Conservation (phyloP, 208 protist genomes). For the Trypanosoma lewisi region DNA sequence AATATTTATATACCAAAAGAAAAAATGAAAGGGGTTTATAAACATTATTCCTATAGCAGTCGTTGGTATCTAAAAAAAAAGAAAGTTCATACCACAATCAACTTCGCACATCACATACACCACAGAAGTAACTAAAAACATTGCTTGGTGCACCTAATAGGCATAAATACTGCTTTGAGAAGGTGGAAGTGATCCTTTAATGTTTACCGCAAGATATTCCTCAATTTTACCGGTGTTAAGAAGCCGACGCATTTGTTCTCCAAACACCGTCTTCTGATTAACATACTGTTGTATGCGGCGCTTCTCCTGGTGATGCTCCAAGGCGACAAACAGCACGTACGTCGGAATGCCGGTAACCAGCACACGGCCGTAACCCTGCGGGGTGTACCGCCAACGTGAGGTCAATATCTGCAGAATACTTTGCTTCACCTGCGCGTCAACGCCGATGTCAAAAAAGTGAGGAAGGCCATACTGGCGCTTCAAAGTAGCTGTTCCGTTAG, state of each 20-base stretch:
- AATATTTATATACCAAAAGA: too few species aligned
- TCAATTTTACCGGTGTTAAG: conserved; percentile 78
- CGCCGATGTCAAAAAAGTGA: conserved; percentile 85
- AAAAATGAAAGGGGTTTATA: too few species aligned
- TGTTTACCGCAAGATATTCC: conserved; percentile 85
- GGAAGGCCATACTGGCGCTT: conserved; percentile 77
- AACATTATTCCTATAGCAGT: too few species aligned
- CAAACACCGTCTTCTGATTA: conserved; percentile 86
- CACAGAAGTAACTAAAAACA: not conserved
- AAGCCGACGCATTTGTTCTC: conserved; percentile 84
- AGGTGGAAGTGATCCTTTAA: conserved; percentile 63
- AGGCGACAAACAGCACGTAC: conserved; percentile 56
- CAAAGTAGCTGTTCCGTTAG: conserved; percentile 67
- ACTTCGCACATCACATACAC: not conserved
- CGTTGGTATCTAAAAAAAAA: too few species aligned
- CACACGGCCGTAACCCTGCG: conserved; percentile 79
- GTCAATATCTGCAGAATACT: conserved; percentile 52
- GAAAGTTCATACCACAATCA: too few species aligned
- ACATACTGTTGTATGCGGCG: conserved; percentile 71
- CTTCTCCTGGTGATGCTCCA: conserved; percentile 78
- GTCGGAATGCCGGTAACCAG: conserved; percentile 72
- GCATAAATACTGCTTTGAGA: conserved; percentile 61
- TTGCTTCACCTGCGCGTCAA: conserved; percentile 72
- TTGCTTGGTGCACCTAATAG: conserved; percentile 26
- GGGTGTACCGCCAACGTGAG: conserved; percentile 78